Base-by-base conservation (phyloP, 2,329 filamentous ascomycete species). In the Claviceps capensis region DNA sequence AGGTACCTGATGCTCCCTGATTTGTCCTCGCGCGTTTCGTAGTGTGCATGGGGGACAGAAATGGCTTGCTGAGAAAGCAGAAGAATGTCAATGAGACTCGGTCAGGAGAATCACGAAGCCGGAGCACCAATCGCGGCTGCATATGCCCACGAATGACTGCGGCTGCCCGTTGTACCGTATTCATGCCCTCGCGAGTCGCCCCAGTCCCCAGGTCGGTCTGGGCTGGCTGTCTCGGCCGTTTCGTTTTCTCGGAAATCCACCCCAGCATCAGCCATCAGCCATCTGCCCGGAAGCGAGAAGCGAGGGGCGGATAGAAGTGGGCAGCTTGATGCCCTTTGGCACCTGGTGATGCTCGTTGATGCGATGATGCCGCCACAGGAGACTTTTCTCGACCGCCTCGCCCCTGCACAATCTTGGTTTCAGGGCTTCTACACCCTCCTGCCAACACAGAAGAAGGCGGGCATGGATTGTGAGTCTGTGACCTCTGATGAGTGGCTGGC, bases 11-110 rank as follows among this genome's bases (percentile, higher is more conserved):
- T 13, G 41, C 16, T 42, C 34, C 51, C 49, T 23, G 40, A 46
- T 23, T 43, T 2, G 16, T 16, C 11, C 34, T 46, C 40, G 47
- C 47, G 47, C 17, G 51, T 52, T 52, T 52, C 51, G 46, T 40
- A 1, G 22, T 19, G 7, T 6, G 19, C 22, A 30, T 45, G 43
- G 14, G 23, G 14, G 43, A n/a, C 14, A 23, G 23, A 17, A 45
- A 45, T 45, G 43, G 23, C 43, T 45, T 34, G 30, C 9, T 34
- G 30, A 34, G 9, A 34, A 23, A 23, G 14, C 22, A 17, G 43
- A 30, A 9, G 23, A 30, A 30, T 11, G 8, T 30, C 9, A 9
- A 30, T 30, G 26, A 7, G 26, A 30, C 26, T 30, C 26, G 30
- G 30, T 30, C 30, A 30, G 30, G 30, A 30, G 30, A 34, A 34